Conservation (phyloP, 768 basidiomycete genomes). For the Kondoa malvinella region DNA sequence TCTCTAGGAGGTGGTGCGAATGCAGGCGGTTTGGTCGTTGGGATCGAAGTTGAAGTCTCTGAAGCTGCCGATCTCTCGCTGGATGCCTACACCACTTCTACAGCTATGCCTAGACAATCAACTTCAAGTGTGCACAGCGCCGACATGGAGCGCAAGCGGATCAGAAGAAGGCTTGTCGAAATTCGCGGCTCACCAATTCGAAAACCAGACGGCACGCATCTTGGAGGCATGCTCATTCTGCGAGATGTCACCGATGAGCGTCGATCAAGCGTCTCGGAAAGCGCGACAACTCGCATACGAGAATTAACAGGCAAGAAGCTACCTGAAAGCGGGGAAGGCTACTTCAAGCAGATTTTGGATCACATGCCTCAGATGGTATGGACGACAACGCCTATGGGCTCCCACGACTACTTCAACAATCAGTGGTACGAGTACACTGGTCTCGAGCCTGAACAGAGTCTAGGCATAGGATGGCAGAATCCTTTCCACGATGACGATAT, state of each 20-base stretch:
- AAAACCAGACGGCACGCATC: slow-evolving; percentile 13
- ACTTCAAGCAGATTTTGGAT: slow-evolving; percentile 18
- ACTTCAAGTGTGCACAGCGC: neutral
- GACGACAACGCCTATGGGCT: slow-evolving; percentile 19
- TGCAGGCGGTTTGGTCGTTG: slow-evolving; percentile 18
- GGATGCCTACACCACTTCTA: neutral
- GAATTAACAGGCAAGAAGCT: neutral
- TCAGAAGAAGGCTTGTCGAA: slow-evolving; percentile 20
- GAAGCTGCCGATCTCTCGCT: slow-evolving; percentile 1
- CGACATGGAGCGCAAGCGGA: slow-evolving; percentile 15
- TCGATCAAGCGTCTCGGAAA: neutral
- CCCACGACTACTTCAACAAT: slow-evolving; percentile 18
- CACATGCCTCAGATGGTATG: slow-evolving; percentile 23
- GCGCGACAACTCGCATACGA: neutral
- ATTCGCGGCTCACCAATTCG: slow-evolving; percentile 16
- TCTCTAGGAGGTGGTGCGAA: neutral
- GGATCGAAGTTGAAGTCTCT: slow-evolving; percentile 23
- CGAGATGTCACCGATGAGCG: slow-evolving; percentile 16
- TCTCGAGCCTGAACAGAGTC: slow-evolving; percentile 18
- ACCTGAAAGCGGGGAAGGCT: slow-evolving; percentile 1
- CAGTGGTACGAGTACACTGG: slow-evolving; percentile 24
- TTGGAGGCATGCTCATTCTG: slow-evolving; percentile 21
- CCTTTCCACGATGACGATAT: slow-evolving; percentile 24
- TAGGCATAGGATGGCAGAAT: slow-evolving; percentile 22
- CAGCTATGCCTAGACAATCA: neutral